Conservation (phyloP, 2,329 filamentous ascomycete species). For the Nannizzia gypsea region DNA sequence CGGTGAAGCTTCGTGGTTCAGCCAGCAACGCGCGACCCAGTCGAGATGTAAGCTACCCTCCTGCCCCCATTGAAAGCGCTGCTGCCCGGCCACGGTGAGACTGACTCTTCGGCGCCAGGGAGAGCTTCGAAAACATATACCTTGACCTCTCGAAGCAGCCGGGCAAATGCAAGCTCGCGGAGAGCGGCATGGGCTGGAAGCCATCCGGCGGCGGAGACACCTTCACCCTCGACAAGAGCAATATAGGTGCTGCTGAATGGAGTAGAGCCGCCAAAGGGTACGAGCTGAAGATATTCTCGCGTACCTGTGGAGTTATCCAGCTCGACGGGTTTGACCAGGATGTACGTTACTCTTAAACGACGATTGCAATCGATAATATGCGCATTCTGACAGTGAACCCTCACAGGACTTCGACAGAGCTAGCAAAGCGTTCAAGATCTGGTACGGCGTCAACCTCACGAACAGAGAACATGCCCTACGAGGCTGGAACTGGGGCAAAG, state of each 20-base stretch:
- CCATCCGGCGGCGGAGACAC: constrained; percentile 75
- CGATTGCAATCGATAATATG: not conserved
- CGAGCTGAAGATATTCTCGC: constrained; percentile 82
- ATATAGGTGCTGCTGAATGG: constrained; percentile 85
- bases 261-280: constrained; percentile 84
- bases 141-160: constrained; percentile 86
- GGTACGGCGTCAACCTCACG: constrained; percentile 90
- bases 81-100: not conserved
- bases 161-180: constrained; percentile 88
- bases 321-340: constrained; percentile 91
- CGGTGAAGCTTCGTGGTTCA: not conserved
- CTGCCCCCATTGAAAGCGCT: not conserved
- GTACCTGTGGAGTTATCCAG: constrained; percentile 76
- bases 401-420: constrained; percentile 77
- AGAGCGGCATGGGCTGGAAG: constrained; percentile 93
- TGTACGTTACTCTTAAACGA: constrained; percentile 29
- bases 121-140: constrained; percentile 96
- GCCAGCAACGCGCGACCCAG: not conserved
- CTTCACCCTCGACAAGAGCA: constrained; percentile 79
- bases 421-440: constrained; percentile 89
- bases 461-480: constrained; percentile 86
- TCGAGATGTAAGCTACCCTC: not conserved
- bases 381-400: constrained; percentile 9
- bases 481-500: constrained; percentile 99
- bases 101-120: constrained; percentile 39